These are phyloP conservation scores for Cyberlindnera lachancei DNA, from an alignment of 805 yeast genomes.

Conservation along the genomic window DNA sequence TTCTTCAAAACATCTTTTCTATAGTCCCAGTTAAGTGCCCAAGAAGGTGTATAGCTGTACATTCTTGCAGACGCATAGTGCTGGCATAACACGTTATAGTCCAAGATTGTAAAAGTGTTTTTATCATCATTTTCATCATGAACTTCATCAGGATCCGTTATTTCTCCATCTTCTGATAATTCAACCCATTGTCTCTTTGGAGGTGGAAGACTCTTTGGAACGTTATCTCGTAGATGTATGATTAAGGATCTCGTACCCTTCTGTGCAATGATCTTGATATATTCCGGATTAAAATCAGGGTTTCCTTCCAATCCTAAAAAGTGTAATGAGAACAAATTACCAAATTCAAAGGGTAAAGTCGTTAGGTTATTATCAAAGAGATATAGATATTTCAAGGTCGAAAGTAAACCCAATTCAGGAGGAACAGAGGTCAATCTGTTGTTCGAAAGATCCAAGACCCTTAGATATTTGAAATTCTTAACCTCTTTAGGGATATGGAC, in stretches of 20 bases:
- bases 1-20: conserved; percentile 70
- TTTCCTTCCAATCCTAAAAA: conserved; percentile 93
- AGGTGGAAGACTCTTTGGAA: conserved; percentile 59
- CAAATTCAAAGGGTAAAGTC: conserved; percentile 76
- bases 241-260: conserved; percentile 83
- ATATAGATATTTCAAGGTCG: conserved; percentile 71
- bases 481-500: conserved; percentile 60
- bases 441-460: conserved; percentile 79
- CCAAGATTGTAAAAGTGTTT: conserved; percentile 63
- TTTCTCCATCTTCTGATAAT: conserved; percentile 71
- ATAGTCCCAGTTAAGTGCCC: conserved; percentile 95
- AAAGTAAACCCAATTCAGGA: conserved; percentile 74
- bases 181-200: conserved; percentile 79
- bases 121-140: conserved; percentile 22
- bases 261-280: conserved; percentile 63
- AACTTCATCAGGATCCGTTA: conserved; percentile 25
- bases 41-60: conserved; percentile 92
- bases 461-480: conserved; percentile 58
- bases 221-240: conserved; percentile 72
- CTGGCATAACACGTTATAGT: conserved; percentile 91
- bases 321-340: conserved; percentile 74
- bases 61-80: conserved; percentile 88
- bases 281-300: conserved; percentile 53
- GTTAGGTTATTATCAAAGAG: conserved; percentile 80
- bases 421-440: conserved; percentile 73